Base-by-base conservation (phyloP, 495 filamentous ascomycete genomes). In the Massariosphaeria phaeospora region DNA sequence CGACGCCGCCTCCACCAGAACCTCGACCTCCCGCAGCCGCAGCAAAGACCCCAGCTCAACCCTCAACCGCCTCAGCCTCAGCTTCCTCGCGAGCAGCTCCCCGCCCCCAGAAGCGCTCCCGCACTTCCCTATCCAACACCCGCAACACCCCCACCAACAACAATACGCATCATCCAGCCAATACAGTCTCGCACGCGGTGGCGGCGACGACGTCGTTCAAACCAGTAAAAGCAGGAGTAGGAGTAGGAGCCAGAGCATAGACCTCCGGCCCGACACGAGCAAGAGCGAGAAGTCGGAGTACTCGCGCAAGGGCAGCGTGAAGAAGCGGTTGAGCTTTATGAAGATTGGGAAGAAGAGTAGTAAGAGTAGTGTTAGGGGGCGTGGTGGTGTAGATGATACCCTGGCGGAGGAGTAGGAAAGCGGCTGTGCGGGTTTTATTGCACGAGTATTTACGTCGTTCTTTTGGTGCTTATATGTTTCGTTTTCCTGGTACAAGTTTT, bases 271-370 rank as follows among this genome's bases (percentile, higher is more conserved):
- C 40, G 64, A 53, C 49, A 69, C 51, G 48, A 63, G 64, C 64
- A 70, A 60, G 60, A 67, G 66, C 42, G 64, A 50, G 33, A 54
- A 66, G 48, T 48, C 47, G 29, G 39, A 59, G 41, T 11, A 55
- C 34, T 44, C 70, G 46, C 67, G 68, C 74, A 55, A 50, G n/a
- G 73, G 77, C 5, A 83, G 79, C 53, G 76, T 89, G 47, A 79
- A 79, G 70, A 89, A 85, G 69, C 67, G 87, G 62, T 69, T 90
- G 44, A 89, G 85, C 59, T 64, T 83, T 41, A 58, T 91, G 57
- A 80, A 80, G 50, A 65, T 88, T 54, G 81, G 82, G 33, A 82
- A 81, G 69, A 85, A 86, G 73, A 70, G 66, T 24, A 83, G 80
- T 63, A 81, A 77, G 66, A 57, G 15, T 15, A 67, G 59, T 52